Evolutionary conservation across 345 rosid genomes (phyloP).

Genomic region (Citrus glauca): DNA sequence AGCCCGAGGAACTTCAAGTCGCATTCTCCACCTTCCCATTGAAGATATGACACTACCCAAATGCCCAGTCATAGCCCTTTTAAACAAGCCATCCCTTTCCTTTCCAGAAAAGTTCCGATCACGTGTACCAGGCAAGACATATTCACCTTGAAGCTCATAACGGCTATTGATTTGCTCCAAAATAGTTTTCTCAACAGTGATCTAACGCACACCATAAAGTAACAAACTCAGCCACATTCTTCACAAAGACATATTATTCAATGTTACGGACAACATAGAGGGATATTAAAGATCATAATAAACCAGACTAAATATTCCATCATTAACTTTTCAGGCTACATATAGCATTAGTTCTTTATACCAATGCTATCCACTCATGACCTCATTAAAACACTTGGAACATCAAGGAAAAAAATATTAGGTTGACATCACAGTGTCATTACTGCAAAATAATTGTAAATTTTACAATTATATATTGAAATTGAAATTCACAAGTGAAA

Average conservation of each 20-base stretch:
- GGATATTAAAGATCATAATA: neutral
- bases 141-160: conserved; percentile 99
- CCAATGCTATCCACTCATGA: neutral
- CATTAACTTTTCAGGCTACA: neutral
- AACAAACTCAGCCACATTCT: conserved; percentile 24
- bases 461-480: no score
- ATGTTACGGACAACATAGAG: neutral
- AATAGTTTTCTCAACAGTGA: conserved; percentile 89
- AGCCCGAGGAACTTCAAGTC: conserved; percentile 98
- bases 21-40: conserved; percentile 99
- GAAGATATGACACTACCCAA: conserved; percentile 94
- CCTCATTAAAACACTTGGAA: neutral
- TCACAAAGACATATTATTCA: neutral
- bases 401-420: neutral
- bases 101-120: conserved; percentile 73
- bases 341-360: neutral
- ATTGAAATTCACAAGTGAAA: neutral
- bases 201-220: conserved; percentile 34
- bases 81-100: conserved; percentile 69
- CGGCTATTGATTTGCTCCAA: conserved; percentile 85
- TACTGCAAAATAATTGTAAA: neutral
- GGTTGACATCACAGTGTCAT: neutral
- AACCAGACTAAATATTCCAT: neutral
- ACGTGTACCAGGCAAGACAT: conserved; percentile 92
- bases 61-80: conserved; percentile 94